Evolutionary conservation across 129 eudicot genomes (phyloP), one percentile per base, ranked within the genome.

Genomic region (Tagetes patula): DNA sequence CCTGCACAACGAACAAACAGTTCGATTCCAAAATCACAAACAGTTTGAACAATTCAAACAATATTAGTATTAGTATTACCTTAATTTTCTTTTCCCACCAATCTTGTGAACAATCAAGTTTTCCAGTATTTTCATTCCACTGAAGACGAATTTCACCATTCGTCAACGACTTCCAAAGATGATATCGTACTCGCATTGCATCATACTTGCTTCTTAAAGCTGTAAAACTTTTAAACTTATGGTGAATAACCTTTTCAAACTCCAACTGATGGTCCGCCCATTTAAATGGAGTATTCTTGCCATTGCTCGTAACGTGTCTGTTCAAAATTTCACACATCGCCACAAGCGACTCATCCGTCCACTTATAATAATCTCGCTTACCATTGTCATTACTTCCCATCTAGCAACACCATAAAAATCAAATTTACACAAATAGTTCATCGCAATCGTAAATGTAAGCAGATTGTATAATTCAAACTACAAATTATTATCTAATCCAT

Each of bases 151-250:
- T 40, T 41, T 53, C 38, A 3, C 41, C 6, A 2, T 37, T 40
- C 30, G 54, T 71, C 1, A 71, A 55, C 0, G n/a, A 71, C 53
- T 55, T 71, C 75, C 75, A 71, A 8, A 71, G 41, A 27, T 39
- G 20, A 32, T 71, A 71, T 8, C 41, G 46, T 54, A 11, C 3
- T 38, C 50, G 30, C 65, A 71, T 71, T 2, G 20, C 38, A 20
- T 54, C 46, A 53, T 70, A 53, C n/a, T 70, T 52, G 75, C 58
- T 52, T n/a, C 58, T 70, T 70, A 70, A 53, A 14, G 45, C 75
- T 12, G 59, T 70, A 0, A 38, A 7, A 33, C 64, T 70, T 1
- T 52, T 3, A 6, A 70, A 49, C n/a, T 53, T 70, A 43, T 20
- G 32, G 3, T 70, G 41, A 47, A 31, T 59, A 36, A 50, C 10